Evolutionary conservation across 352 stramenopile species (phyloP).

Genomic region (Globisporangium paroecandrum): DNA sequence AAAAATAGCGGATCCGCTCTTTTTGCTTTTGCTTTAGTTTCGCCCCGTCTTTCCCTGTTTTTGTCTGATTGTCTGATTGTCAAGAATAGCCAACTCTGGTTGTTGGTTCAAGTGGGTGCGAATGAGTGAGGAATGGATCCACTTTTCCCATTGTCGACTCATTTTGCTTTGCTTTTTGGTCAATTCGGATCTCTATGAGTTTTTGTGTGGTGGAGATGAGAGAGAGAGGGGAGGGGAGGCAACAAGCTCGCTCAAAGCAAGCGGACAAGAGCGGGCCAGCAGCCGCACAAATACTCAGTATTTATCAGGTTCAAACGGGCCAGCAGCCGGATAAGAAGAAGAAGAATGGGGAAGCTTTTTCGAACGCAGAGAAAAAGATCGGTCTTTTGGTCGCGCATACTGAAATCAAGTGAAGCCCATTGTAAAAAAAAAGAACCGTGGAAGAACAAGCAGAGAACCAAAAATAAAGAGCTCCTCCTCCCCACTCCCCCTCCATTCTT

Average conservation of each 20-base stretch:
- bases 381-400: neutral
- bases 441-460: conserved; percentile 13
- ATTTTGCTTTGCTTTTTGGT: neutral
- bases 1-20: too few relatives aligned
- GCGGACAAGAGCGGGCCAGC: neutral
- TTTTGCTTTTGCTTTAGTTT: neutral
- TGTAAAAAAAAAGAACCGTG: conserved; percentile 2
- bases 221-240: too few relatives aligned
- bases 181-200: neutral
- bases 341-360: conserved; percentile 10
- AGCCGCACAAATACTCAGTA: neutral
- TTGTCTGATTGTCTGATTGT: neutral
- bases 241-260: too few relatives aligned
- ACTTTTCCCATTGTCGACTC: neutral
- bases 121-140: neutral
- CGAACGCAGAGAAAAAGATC: conserved; percentile 11
- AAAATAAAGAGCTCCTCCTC: conserved; percentile 13
- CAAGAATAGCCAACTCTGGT: neutral
- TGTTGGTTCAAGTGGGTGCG: neutral
- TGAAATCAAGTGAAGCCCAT: neutral
- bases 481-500: neutral
- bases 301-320: neutral
- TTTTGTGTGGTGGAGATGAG: neutral
- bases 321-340: conserved; percentile 10
- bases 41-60: neutral